These are phyloP conservation scores for Suillus clintonianus DNA, from an alignment of 768 basidiomycete species.

Conservation along the genomic window DNA sequence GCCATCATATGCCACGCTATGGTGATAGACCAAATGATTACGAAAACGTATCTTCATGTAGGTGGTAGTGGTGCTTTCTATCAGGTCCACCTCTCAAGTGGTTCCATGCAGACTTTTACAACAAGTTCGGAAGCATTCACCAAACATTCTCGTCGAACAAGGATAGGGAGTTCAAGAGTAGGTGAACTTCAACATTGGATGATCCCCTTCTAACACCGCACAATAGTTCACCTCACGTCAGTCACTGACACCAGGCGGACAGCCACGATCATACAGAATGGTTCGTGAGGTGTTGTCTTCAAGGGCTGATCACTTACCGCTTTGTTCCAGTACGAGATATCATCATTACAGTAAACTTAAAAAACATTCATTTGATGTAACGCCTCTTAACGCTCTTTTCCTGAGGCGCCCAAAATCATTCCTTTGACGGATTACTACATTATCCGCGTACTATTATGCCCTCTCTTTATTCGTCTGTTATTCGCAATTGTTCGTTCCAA, in stretches of 20 bases:
- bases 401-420: not conserved
- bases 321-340: slow-evolving; percentile 60
- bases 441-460: slow-evolving; percentile 5
- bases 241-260: slow-evolving; percentile 82
- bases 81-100: not conserved
- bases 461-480: slow-evolving; percentile 10
- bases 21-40: slow-evolving; percentile 80
- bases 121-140: slow-evolving; percentile 72
- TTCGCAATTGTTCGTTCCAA: slow-evolving; percentile 5
- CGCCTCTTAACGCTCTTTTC: not conserved
- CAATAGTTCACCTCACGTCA: slow-evolving; percentile 72
- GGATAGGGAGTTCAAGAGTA: slow-evolving; percentile 72
- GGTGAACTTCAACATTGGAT: slow-evolving; percentile 21
- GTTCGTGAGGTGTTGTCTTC: slow-evolving; percentile 39
- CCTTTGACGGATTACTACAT: not conserved
- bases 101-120: slow-evolving; percentile 59
- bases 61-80: slow-evolving; percentile 21
- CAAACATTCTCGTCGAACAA: slow-evolving; percentile 68
- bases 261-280: slow-evolving; percentile 69
- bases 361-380: slow-evolving; percentile 46
- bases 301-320: slow-evolving; percentile 6
- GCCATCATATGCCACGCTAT: slow-evolving; percentile 69
- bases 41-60: slow-evolving; percentile 74
- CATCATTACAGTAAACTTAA: slow-evolving; percentile 67
- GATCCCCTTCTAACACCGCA: slow-evolving; percentile 10